Evolutionary conservation across 1,139 yeast species (phyloP).

Genomic region (Blastobotrys indianensis): DNA sequence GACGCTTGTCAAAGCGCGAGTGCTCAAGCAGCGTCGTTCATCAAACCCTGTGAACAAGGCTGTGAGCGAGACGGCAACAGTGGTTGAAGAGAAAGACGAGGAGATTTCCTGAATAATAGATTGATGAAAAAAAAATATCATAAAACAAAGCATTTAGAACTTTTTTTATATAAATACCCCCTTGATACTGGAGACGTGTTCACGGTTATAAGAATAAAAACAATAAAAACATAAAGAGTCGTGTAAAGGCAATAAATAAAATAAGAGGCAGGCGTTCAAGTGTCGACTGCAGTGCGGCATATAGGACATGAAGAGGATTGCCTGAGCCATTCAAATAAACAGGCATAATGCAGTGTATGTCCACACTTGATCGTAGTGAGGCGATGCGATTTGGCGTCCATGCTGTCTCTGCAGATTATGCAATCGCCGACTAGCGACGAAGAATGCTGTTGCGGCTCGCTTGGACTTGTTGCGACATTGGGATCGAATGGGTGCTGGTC

Average conservation of each 20-base stretch:
- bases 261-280: constrained; percentile 1
- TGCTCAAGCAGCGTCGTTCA: constrained; percentile 1
- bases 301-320: constrained; percentile 47
- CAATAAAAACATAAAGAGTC: constrained; percentile 3
- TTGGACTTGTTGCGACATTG: not conserved
- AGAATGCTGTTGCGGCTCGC: constrained; percentile 7
- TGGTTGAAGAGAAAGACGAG: constrained; percentile 5
- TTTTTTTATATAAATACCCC: not conserved
- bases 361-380: constrained; percentile 43
- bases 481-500: constrained; percentile 44
- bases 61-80: constrained; percentile 5
- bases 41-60: not conserved
- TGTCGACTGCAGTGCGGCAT: constrained; percentile 19
- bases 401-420: constrained; percentile 50
- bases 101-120: not conserved
- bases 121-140: constrained; percentile 3
- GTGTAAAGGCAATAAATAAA: not conserved
- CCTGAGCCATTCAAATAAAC: constrained; percentile 79
- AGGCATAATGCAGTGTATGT: constrained; percentile 73
- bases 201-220: constrained; percentile 1
- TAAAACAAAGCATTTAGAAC: constrained; percentile 2
- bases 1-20: not conserved
- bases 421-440: constrained; percentile 41
- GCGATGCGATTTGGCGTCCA: constrained; percentile 12
- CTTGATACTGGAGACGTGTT: not conserved